A percentile compares a stretch with the other conserved stretches of the same genome.
These are phyloP conservation scores for Metschnikowia borealis DNA, from an alignment of 805 yeast genomes.

Conservation along the genomic window DNA sequence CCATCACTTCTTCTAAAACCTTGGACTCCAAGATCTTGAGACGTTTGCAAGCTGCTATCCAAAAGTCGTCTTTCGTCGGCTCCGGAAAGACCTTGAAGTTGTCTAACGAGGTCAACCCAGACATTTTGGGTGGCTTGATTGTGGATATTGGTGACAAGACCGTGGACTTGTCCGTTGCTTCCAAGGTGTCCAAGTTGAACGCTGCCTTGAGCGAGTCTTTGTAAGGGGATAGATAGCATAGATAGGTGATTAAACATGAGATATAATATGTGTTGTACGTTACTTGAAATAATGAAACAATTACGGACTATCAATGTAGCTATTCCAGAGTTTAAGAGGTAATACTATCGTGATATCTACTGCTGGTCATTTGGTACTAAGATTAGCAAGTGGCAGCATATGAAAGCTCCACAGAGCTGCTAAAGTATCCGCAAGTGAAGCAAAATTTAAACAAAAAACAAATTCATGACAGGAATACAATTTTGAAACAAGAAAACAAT, in stretches of 20 bases:
- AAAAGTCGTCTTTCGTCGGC: conserved; percentile 78
- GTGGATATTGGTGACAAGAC: conserved; percentile 97
- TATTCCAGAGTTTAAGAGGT: no score
- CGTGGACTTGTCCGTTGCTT: conserved; percentile 83
- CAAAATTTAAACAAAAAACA: no score
- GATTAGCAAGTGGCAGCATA: neutral
- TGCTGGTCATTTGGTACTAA: neutral
- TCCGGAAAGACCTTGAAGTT: conserved; percentile 81
- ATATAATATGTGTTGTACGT: neutral
- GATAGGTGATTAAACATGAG: conserved; percentile 2
- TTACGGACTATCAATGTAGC: neutral
- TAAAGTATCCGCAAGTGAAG: no score
- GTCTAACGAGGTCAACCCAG: conserved; percentile 79
- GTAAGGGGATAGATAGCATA: conserved; percentile 35
- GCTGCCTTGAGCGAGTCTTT: conserved; percentile 81
- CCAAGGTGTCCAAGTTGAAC: conserved; percentile 86
- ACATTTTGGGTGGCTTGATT: conserved; percentile 90
- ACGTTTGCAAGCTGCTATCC: conserved; percentile 74
- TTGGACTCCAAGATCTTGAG: conserved; percentile 76
- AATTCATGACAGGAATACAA: no score
- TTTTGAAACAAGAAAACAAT: no score
- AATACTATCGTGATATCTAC: no score
- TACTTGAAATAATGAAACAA: neutral
- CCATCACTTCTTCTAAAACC: conserved; percentile 81
- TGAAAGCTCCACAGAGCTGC: neutral